Percentiles rank a stretch among this genome's conserved stretches.
Conservation (phyloP, 352 stramenopile species). For the Blastocystis sp. region DNA sequence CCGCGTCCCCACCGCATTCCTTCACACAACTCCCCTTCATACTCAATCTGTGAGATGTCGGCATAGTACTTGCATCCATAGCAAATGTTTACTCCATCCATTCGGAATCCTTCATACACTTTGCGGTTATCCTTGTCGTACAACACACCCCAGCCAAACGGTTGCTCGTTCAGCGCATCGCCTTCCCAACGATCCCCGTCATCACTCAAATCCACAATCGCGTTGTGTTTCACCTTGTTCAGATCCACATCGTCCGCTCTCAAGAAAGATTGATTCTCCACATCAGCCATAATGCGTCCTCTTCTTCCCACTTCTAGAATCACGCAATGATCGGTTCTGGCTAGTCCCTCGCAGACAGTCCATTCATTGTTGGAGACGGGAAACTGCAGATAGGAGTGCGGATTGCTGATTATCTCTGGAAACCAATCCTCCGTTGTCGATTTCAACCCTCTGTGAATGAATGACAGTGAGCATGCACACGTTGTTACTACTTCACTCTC, state of each 20-base stretch:
- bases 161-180: background rate
- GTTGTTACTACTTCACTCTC: too few relatives aligned
- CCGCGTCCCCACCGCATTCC: constrained; percentile 14
- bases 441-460: too few relatives aligned
- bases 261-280: too few relatives aligned
- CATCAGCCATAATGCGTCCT: too few relatives aligned
- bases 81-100: background rate
- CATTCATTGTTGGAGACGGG: too few relatives aligned
- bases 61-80: background rate
- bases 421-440: too few relatives aligned
- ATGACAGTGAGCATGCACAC: too few relatives aligned
- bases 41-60: background rate
- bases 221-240: background rate
- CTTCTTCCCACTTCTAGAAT: too few relatives aligned
- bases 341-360: too few relatives aligned
- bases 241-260: background rate
- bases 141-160: constrained; percentile 12
- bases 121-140: background rate
- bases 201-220: background rate
- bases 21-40: background rate
- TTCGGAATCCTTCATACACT: constrained; percentile 24
- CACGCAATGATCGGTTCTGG: too few relatives aligned
- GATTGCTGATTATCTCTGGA: too few relatives aligned
- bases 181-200: constrained; percentile 12
- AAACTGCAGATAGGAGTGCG: too few relatives aligned